Evolutionary conservation across 179 eudicot species (phyloP), one percentile per base, ranked within the genome.

Genomic region (Nepenthes alata): DNA sequence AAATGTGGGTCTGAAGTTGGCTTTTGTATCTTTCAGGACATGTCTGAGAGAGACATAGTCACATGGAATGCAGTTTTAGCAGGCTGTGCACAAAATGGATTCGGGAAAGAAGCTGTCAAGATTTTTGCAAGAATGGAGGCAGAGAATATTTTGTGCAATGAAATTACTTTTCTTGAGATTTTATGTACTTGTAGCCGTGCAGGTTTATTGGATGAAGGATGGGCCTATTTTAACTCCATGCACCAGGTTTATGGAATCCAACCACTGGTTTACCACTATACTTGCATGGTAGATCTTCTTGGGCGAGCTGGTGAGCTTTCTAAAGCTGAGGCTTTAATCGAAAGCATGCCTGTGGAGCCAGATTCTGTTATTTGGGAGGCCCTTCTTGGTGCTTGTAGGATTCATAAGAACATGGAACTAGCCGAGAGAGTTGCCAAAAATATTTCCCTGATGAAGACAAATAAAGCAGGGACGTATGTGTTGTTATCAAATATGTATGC

Each of bases 251-350:
- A 69, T 49, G 66, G 77, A 56, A 66, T 78, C 49, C 53, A 69
- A 53, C 83, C 83, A 56, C 63, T 70, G 57, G 55, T 75, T 45
- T 73, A 72, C 59, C 83, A 78, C 65, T 78, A 74, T 53, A 72
- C 79, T 55, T 78, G 82, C 68, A 57, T 78, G 72, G 79, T 72
- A 35, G 79, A 78, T 64, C 83, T 78, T 72, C 80, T 78, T 60
- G 83, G 80, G 57, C 75, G 79, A 37, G 70, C 77, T 66, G 80
- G 83, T 55, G 25, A 48, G 50, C 77, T 75, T 38, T 57, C 60
- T 56, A 72, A 75, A 67, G 83, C 83, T 10, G 70, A 66, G 62
- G 74, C 75, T 41, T 58, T 78, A 50, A 72, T 78, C 45, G 72
- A 74, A 67, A 78, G 69, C 59, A 78, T 78, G 76, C 74, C 74